Conservation (phyloP, 495 filamentous ascomycete genomes). For the Penicillium egyptiacum region DNA sequence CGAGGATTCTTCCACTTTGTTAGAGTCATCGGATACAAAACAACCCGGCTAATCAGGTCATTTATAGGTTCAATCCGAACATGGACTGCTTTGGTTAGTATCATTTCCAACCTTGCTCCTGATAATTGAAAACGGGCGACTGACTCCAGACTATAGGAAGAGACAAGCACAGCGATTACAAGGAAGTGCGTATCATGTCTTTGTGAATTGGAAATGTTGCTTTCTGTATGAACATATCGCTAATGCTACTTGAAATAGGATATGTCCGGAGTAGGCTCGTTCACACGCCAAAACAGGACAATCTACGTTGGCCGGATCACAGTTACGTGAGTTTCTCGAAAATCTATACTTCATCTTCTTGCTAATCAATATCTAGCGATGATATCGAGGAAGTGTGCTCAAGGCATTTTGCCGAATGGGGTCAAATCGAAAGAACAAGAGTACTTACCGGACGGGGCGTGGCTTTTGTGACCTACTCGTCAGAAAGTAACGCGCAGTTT, state of each 20-base stretch:
- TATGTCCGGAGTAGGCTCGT: slow-evolving; percentile 93
- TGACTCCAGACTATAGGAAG: slow-evolving; percentile 6
- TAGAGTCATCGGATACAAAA: background rate
- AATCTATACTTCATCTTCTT: no score
- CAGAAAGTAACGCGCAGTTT: slow-evolving; percentile 85
- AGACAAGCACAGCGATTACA: slow-evolving; percentile 28
- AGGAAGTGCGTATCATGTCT: slow-evolving; percentile 33
- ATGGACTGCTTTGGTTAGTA: slow-evolving; percentile 88
- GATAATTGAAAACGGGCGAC: background rate
- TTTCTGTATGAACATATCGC: slow-evolving; percentile 31
- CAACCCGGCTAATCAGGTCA: background rate
- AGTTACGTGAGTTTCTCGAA: background rate
- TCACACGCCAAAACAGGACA: slow-evolving; percentile 86
- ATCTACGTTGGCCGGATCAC: slow-evolving; percentile 70
- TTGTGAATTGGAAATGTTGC: slow-evolving; percentile 42
- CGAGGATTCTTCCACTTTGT: background rate
- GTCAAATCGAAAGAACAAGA: slow-evolving; percentile 71
- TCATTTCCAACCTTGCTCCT: slow-evolving; percentile 25
- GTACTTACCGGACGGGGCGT: slow-evolving; percentile 92
- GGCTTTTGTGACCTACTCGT: slow-evolving; percentile 68
- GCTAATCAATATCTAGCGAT: slow-evolving; percentile 42
- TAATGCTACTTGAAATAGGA: slow-evolving; percentile 62
- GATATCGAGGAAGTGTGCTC: slow-evolving; percentile 97
- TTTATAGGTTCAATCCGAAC: slow-evolving; percentile 67
- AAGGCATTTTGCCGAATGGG: slow-evolving; percentile 92